Percentiles rank a stretch among this genome's conserved stretches.
phyloP scores from a whole-genome alignment of 345 rosid genomes.

The Eucalyptus polyanthemos region DNA sequence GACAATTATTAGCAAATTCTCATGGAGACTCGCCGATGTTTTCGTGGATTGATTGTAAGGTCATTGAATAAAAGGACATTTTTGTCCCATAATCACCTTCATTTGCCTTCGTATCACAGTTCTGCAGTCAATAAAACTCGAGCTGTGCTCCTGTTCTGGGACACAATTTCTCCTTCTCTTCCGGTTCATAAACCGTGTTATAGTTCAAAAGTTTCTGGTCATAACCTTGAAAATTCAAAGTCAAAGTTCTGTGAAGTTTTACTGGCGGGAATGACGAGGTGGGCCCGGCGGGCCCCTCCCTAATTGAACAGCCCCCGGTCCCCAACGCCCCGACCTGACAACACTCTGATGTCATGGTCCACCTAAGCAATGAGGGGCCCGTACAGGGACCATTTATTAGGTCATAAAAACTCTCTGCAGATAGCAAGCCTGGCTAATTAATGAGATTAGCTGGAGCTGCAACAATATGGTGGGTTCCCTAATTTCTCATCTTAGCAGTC shows the following conservation, averaged over 20 bases:
- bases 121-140: neutral
- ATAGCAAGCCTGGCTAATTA: neutral
- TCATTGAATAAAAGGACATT: neutral
- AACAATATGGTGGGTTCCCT: neutral
- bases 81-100: neutral
- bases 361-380: neutral
- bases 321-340: neutral
- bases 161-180: neutral
- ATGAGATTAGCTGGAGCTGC: neutral
- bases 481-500: neutral
- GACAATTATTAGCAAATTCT: neutral
- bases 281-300: neutral
- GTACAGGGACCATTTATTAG: neutral
- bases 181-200: neutral
- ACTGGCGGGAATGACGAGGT: neutral
- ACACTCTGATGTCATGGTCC: neutral
- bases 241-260: neutral
- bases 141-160: neutral
- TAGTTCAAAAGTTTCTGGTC: neutral
- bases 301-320: neutral
- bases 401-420: neutral
- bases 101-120: neutral
- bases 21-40: neutral
- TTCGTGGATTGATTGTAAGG: neutral
- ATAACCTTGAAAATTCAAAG: neutral